Evolutionary conservation across 306 rosid species (phyloP).

Genomic region (Sphenostylis stenocarpa): DNA sequence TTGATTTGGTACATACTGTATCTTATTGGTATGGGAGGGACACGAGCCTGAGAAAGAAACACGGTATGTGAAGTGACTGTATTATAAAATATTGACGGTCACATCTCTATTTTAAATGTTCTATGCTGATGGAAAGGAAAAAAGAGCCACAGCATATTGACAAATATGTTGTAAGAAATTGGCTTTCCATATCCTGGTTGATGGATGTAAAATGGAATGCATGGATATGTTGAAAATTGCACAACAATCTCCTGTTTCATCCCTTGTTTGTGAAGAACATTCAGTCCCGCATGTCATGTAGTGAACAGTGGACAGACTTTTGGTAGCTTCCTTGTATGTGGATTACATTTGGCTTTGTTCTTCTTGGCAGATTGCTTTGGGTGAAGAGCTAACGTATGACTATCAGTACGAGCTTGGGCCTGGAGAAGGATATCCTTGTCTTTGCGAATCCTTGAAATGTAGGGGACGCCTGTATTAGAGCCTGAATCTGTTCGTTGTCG

Average conservation of each 20-base stretch:
- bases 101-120: background rate
- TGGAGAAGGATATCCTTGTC: constrained; percentile 70
- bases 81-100: background rate
- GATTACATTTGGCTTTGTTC: constrained; percentile 30
- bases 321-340: background rate
- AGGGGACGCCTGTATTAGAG: constrained; percentile 60
- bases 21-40: background rate
- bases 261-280: background rate
- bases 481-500: background rate
- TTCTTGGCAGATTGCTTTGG: constrained; percentile 72
- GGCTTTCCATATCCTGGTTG: constrained; percentile 5
- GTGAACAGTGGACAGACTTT: background rate
- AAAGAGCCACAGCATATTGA: background rate
- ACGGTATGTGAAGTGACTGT: background rate
- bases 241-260: background rate
- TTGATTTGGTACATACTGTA: background rate
- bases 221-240: background rate
- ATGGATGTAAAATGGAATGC: background rate
- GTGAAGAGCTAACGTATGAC: constrained; percentile 84
- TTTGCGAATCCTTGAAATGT: constrained; percentile 65
- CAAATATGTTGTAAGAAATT: constrained; percentile 11
- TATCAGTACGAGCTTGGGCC: constrained; percentile 57
- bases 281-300: background rate
- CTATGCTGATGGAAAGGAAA: background rate
- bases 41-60: background rate